Percentiles rank a stretch among this genome's conserved stretches.
Evolutionary conservation across 352 stramenopile genomes (phyloP).

Genomic region (Pythium rishiriense): DNA sequence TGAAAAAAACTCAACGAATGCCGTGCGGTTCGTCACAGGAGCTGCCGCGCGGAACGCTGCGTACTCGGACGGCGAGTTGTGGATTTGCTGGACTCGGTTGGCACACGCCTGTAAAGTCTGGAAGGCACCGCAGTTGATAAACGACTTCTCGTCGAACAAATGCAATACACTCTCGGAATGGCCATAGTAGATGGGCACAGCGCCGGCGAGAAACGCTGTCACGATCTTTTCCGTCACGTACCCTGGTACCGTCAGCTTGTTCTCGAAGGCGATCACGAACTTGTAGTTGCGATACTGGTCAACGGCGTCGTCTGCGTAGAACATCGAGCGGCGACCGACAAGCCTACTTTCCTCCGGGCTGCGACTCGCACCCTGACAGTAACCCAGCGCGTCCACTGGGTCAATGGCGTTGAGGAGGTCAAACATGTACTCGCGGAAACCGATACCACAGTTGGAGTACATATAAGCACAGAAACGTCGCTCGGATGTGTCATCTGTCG

Average conservation of each 20-base stretch:
- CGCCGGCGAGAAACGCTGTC: slow-evolving; percentile 53
- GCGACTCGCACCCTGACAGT: slow-evolving; percentile 33
- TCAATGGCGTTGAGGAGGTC: slow-evolving; percentile 42
- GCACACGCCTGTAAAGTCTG: slow-evolving; percentile 37
- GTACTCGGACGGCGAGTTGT: slow-evolving; percentile 36
- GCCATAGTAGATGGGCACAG: slow-evolving; percentile 54
- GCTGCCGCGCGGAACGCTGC: slow-evolving; percentile 26
- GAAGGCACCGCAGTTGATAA: slow-evolving; percentile 55
- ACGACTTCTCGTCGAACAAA: slow-evolving; percentile 49
- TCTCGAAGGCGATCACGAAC: slow-evolving; percentile 71
- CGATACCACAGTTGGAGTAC: slow-evolving; percentile 43
- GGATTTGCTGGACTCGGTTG: slow-evolving; percentile 33
- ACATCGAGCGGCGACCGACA: background rate
- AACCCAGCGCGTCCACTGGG: slow-evolving; percentile 45
- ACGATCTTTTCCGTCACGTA: slow-evolving; percentile 73
- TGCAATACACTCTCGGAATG: slow-evolving; percentile 34
- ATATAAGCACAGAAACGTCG: slow-evolving; percentile 51
- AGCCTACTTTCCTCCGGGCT: background rate
- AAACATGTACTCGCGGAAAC: slow-evolving; percentile 52
- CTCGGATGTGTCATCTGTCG: background rate
- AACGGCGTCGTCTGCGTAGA: slow-evolving; percentile 19
- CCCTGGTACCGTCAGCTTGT: slow-evolving; percentile 29
- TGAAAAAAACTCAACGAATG: slow-evolving; percentile 41
- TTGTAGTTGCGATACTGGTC: slow-evolving; percentile 34
- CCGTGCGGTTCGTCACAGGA: slow-evolving; percentile 33